phyloP scores from a whole-genome alignment of 2,329 filamentous ascomycete genomes.

The Mycosphaerella sp. region DNA sequence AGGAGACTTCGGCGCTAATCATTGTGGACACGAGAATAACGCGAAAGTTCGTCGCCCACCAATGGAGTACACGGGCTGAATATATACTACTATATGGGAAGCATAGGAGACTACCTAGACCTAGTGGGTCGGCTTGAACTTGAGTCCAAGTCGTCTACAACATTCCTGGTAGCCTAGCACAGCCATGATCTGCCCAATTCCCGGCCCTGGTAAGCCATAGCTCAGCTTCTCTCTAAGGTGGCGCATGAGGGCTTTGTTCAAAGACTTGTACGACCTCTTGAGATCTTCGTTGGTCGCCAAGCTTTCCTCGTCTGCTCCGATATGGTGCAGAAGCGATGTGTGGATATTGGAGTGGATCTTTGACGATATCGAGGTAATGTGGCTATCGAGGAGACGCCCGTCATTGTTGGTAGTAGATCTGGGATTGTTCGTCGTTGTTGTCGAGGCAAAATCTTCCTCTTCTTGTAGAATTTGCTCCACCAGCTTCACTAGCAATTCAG shows the following conservation, averaged over 20 bases:
- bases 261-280: constrained; percentile 18
- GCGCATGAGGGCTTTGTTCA: constrained; percentile 42
- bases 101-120: too few relatives aligned
- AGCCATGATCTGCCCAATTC: constrained; percentile 48
- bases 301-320: not conserved
- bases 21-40: too few relatives aligned
- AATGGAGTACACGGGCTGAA: too few relatives aligned
- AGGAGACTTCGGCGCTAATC: too few relatives aligned
- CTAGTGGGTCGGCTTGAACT: not conserved
- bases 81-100: too few relatives aligned
- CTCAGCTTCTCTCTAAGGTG: constrained; percentile 53
- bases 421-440: too few relatives aligned
- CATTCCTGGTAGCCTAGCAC: constrained; percentile 51
- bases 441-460: too few relatives aligned
- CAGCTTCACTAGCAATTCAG: not conserved
- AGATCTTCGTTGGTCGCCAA: constrained; percentile 5
- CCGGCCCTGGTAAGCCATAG: constrained; percentile 48
- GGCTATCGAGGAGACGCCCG: not conserved
- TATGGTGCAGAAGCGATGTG: not conserved
- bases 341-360: constrained; percentile 3
- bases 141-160: constrained; percentile 32
- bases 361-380: not conserved
- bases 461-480: not conserved
- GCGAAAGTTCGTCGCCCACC: too few relatives aligned
- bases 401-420: not conserved